Base-by-base conservation (phyloP, 2,329 filamentous ascomycete species). In the Pyricularia pennisetigena region DNA sequence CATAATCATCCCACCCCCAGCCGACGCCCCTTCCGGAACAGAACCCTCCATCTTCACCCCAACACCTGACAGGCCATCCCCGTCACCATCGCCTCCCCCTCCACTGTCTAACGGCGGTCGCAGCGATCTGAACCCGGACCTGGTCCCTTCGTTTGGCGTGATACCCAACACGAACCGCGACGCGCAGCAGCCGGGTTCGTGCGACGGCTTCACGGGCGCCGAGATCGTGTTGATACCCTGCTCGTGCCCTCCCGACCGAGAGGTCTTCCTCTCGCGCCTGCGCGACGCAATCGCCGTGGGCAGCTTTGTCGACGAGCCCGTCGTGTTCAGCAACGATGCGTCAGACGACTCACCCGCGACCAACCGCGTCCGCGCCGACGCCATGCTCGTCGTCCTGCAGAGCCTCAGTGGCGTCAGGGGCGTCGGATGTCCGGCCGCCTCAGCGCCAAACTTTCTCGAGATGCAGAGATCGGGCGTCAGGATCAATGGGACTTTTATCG, bases 231-330 rank as follows among this genome's bases (percentile, higher is more conserved):
- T 69, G 16, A 72, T 72, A 63, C 70, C 69, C 23, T 72, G 70
- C 70, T 68, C 63, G n/a, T 71, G 71, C 66, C 71, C 71, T 30
- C 71, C 71, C 7, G 54, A 68, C 57, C 71, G 69, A 14, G 61
- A 26, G 24, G 59, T 35, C 24, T 72, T 71, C 68, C 66, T 71
- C 28, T 57, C 61, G 35, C 59, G 64, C 61, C 68, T 72, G 61
- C 23, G 64, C 26, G 49, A 66, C 35, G 70, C 69, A 49, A 68
- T 71, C 32, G 54, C 68, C 1, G 59, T 65, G 30, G 71, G 71
- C 26, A 68, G 24, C 64, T 67, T 70, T 49, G 28, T 71, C 26
- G 71, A 68, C 61, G 65, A 64, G 1, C 64, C 57, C 59, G 57
- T 70, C 30, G 6, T 5, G 35, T 72, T 72, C 66, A 69, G 63